These are phyloP conservation scores for Blastomyces emzantsi DNA, from an alignment of 2,329 filamentous ascomycete genomes.

Conservation along the genomic window DNA sequence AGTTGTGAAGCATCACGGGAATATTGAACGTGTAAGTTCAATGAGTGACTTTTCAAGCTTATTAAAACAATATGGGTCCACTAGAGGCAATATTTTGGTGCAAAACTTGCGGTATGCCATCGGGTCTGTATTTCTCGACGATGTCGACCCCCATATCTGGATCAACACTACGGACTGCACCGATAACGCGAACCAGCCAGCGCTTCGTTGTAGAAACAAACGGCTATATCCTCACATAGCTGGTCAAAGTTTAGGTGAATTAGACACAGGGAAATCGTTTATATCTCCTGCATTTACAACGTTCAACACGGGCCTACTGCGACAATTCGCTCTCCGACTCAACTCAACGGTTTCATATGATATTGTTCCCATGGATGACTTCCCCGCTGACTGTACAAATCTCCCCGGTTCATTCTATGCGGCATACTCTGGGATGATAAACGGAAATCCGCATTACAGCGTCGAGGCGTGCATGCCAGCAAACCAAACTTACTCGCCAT, in stretches of 20 bases:
- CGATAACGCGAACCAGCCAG: no score
- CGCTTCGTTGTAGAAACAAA: background rate
- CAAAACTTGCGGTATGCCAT: slow-evolving; percentile 4
- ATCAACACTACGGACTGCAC: background rate
- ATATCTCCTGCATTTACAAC: background rate
- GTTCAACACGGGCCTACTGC: background rate
- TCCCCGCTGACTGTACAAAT: background rate
- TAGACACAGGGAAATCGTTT: slow-evolving; percentile 3
- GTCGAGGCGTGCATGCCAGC: background rate
- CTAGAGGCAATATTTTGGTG: background rate
- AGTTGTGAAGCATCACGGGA: background rate
- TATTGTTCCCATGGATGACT: background rate
- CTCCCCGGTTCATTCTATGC: slow-evolving; percentile 1
- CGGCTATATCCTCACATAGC: background rate
- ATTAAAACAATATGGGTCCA: background rate
- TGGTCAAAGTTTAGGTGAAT: background rate
- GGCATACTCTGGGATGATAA: background rate
- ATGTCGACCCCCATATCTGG: background rate
- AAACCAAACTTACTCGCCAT: background rate
- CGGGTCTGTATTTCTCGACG: background rate
- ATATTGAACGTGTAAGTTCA: no score
- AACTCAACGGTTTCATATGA: background rate
- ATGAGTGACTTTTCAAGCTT: background rate
- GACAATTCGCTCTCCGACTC: background rate
- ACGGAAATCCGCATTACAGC: background rate